phyloP scores from a whole-genome alignment of 75 land plant genomes.

The Larix kaempferi region DNA sequence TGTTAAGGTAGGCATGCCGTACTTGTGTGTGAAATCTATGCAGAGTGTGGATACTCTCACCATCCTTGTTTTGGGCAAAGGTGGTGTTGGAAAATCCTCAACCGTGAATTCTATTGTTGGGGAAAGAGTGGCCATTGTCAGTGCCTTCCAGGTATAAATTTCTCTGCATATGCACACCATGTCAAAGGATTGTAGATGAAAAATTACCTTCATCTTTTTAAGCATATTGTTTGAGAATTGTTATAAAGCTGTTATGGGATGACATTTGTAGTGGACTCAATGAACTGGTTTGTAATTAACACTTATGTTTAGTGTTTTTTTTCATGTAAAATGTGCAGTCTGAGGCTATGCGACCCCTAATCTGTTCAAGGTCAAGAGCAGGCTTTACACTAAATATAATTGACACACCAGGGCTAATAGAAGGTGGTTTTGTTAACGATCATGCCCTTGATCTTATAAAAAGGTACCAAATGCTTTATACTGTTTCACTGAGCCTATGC shows the following conservation, averaged over 20 bases:
- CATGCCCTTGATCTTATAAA: constrained; percentile 82
- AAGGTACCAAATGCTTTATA: constrained; percentile 38
- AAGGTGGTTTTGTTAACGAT: constrained; percentile 89
- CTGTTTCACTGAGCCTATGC: background rate
- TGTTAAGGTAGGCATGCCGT: constrained; percentile 1
- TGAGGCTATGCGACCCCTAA: constrained; percentile 73
- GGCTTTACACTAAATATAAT: constrained; percentile 93
- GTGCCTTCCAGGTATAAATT: constrained; percentile 84
- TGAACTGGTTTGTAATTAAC: background rate
- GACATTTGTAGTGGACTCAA: background rate
- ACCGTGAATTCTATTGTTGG: constrained; percentile 94
- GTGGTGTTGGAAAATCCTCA: constrained; percentile 97
- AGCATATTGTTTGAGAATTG: background rate
- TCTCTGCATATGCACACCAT: background rate
- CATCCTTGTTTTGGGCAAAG: constrained; percentile 93
- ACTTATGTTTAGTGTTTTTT: background rate
- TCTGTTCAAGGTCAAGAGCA: constrained; percentile 77
- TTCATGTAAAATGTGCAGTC: constrained; percentile 40
- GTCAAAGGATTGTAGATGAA: background rate
- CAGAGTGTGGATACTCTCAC: constrained; percentile 81
- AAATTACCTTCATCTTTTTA: background rate
- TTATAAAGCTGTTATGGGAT: background rate
- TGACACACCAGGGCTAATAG: constrained; percentile 93
- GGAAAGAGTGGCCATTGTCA: constrained; percentile 85
- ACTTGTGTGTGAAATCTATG: background rate